phyloP scores from a whole-genome alignment of 2,329 filamentous ascomycete species.

The Beauveria brongniartii region DNA sequence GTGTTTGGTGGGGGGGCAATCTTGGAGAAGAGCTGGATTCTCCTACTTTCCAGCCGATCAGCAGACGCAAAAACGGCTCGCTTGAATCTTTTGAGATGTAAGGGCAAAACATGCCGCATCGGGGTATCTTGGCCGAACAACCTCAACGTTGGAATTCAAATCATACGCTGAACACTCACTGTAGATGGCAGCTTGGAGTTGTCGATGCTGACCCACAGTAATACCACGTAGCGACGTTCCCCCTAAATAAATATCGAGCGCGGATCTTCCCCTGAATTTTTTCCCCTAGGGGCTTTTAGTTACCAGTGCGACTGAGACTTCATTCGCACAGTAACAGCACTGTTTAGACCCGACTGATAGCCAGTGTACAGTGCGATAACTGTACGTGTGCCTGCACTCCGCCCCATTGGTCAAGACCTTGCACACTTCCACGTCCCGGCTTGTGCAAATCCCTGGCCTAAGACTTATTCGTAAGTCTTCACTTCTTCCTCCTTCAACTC shows the following conservation, averaged over 20 bases:
- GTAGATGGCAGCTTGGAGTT: neutral
- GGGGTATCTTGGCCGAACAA: no score
- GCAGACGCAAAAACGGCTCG: no score
- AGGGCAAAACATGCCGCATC: no score
- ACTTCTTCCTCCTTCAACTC: neutral
- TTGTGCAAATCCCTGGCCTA: neutral
- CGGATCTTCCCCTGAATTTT: conserved; percentile 8
- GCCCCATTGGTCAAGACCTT: neutral
- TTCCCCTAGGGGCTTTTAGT: neutral
- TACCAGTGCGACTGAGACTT: neutral
- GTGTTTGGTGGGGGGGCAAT: no score
- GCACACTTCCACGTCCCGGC: neutral
- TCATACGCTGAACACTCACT: neutral
- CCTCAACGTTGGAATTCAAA: no score
- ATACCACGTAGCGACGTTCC: neutral
- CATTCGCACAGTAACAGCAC: neutral
- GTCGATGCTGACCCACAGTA: neutral
- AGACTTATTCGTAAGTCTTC: neutral
- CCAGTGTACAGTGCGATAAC: neutral
- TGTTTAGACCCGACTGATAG: neutral
- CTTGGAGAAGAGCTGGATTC: no score
- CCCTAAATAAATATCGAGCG: neutral
- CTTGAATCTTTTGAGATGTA: no score
- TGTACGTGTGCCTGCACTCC: neutral
- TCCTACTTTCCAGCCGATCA: no score